Conservation (phyloP, 306 rosid species). For the Vicia faba region DNA sequence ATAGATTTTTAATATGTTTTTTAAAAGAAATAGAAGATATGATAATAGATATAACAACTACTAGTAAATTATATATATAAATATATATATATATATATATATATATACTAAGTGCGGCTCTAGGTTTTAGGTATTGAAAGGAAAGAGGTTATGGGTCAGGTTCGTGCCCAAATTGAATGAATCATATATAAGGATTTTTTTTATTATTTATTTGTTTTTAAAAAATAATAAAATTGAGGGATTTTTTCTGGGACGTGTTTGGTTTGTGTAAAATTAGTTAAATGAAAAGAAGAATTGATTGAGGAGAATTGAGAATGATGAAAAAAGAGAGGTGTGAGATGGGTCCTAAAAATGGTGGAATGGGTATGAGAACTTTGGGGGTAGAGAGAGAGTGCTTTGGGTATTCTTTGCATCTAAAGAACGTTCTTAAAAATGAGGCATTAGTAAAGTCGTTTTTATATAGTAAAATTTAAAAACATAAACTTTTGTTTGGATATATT, state of each 20-base stretch:
- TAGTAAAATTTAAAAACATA: neutral
- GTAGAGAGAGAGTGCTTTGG: neutral
- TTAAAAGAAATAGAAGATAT: no score
- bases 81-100: no score
- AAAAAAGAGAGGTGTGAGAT: conserved; percentile 9
- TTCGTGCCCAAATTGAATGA: conserved; percentile 59
- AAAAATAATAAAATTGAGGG: neutral
- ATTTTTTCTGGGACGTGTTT: neutral
- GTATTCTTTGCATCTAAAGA: conserved; percentile 17
- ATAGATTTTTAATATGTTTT: no score
- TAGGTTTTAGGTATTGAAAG: conserved; percentile 40
- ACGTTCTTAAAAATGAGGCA: neutral
- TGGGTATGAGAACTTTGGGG: neutral
- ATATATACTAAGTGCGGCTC: conserved; percentile 41
- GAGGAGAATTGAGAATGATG: neutral
- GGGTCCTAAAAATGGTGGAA: conserved; percentile 15
- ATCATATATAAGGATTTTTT: conserved; percentile 7
- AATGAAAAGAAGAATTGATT: neutral
- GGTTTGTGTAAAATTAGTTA: neutral
- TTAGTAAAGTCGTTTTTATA: conserved; percentile 6
- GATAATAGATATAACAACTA: no score
- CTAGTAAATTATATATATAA: neutral
- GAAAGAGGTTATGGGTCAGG: conserved; percentile 38
- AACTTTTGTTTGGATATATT: neutral
- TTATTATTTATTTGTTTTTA: neutral